phyloP scores from a whole-genome alignment of 1,284 basidiomycete species.

The Boletus smithii region DNA sequence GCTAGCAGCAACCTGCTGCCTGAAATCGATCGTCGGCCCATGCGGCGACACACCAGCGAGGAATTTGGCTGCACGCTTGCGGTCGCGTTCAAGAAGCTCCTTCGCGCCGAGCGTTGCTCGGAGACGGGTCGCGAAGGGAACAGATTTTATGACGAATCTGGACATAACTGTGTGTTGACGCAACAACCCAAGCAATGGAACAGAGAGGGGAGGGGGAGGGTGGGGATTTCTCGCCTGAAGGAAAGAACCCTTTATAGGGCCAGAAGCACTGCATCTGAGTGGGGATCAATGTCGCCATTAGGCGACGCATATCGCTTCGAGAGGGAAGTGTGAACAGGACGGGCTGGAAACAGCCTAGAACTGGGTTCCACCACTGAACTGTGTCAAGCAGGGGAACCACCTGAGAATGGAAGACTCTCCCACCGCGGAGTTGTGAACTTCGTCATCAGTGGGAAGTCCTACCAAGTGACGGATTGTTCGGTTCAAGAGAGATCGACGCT shows the following conservation, averaged over 20 bases:
- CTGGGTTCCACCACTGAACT: neutral
- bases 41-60: slow-evolving; percentile 48
- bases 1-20: slow-evolving; percentile 1
- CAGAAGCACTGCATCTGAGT: neutral
- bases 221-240: neutral
- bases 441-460: neutral
- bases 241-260: slow-evolving; percentile 22
- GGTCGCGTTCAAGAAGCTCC: slow-evolving; percentile 51
- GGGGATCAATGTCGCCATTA: neutral
- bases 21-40: slow-evolving; percentile 37
- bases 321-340: neutral
- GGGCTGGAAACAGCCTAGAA: slow-evolving; percentile 3
- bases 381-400: neutral
- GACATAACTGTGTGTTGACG: slow-evolving; percentile 15
- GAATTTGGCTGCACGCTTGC: slow-evolving; percentile 51
- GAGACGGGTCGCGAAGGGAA: slow-evolving; percentile 47
- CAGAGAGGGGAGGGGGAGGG: neutral
- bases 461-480: neutral
- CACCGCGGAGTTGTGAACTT: neutral
- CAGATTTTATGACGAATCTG: slow-evolving; percentile 32
- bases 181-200: neutral
- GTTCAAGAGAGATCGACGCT: neutral
- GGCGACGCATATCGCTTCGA: neutral
- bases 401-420: slow-evolving; percentile 1
- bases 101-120: slow-evolving; percentile 35